phyloP scores from a whole-genome alignment of 441 rosid species.

The Caryocar brasiliense region DNA sequence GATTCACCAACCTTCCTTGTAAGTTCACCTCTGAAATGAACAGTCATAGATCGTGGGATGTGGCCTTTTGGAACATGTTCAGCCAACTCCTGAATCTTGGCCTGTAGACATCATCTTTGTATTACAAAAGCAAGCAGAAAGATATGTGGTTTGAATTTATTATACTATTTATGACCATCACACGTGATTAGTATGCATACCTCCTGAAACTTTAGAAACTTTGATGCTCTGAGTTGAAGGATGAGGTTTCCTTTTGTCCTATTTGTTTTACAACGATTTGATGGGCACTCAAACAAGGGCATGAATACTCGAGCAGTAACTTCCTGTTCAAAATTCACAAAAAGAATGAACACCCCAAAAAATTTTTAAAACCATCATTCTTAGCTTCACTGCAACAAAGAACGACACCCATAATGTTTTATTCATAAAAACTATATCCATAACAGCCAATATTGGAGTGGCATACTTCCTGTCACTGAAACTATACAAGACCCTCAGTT shows the following conservation, averaged over 20 bases:
- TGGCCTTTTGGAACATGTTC: slow-evolving; percentile 99
- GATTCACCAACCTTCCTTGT: slow-evolving; percentile 74
- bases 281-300: slow-evolving; percentile 88
- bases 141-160: not conserved
- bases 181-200: slow-evolving; percentile 29
- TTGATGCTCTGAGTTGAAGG: slow-evolving; percentile 97
- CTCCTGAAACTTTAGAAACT: slow-evolving; percentile 97
- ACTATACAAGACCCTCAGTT: not conserved
- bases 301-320: slow-evolving; percentile 91
- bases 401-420: too few relatives aligned
- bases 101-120: slow-evolving; percentile 39
- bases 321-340: slow-evolving; percentile 73
- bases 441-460: too few relatives aligned
- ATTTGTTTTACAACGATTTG: slow-evolving; percentile 59
- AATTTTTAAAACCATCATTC: too few relatives aligned
- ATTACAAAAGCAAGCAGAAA: slow-evolving; percentile 6
- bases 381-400: too few relatives aligned
- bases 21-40: slow-evolving; percentile 95
- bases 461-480: not conserved
- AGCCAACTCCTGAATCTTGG: slow-evolving; percentile 96
- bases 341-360: too few relatives aligned
- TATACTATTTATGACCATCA: not conserved
- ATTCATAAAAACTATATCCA: too few relatives aligned
- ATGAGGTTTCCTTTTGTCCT: slow-evolving; percentile 67
- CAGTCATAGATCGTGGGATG: slow-evolving; percentile 89